Percentiles rank a stretch among this genome's conserved stretches.
These are phyloP conservation scores for Debaryomycetaceae sp. DNA, from an alignment of 1,139 yeast species.

Conservation along the genomic window DNA sequence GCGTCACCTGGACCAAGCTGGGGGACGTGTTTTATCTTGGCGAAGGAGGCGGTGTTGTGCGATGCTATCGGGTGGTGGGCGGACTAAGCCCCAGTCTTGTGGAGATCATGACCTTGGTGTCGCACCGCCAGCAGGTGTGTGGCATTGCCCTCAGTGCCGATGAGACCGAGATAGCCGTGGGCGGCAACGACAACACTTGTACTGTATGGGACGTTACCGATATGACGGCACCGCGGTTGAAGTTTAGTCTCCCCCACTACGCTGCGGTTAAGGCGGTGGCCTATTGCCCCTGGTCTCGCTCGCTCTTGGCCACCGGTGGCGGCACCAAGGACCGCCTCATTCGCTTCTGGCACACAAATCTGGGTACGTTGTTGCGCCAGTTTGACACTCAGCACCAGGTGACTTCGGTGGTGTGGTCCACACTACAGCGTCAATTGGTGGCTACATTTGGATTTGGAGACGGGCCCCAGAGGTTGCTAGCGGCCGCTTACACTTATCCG, in stretches of 20 bases:
- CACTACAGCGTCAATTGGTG: conserved; percentile 53
- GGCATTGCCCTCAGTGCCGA: conserved; percentile 55
- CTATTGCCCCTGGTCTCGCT: conserved; percentile 43
- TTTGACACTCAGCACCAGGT: conserved; percentile 65
- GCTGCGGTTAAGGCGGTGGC: conserved; percentile 44
- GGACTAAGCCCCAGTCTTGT: conserved; percentile 10
- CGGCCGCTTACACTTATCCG: conserved; percentile 67
- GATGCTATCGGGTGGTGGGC: conserved; percentile 31
- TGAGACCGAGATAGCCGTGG: conserved; percentile 54
- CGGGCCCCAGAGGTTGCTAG: conserved; percentile 37
- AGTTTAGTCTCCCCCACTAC: conserved; percentile 39
- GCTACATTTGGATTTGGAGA: conserved; percentile 82
- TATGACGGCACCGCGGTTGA: conserved; percentile 35
- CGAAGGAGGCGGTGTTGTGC: conserved; percentile 63
- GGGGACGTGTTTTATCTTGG: conserved; percentile 53
- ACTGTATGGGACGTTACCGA: conserved; percentile 59
- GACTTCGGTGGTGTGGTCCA: conserved; percentile 77
- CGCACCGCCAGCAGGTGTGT: conserved; percentile 66
- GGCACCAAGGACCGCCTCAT: conserved; percentile 43
- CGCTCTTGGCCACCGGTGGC: conserved; percentile 42
- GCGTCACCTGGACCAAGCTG: conserved; percentile 59
- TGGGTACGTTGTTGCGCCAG: conserved; percentile 64
- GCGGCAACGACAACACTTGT: conserved; percentile 71
- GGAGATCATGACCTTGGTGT: conserved; percentile 16
- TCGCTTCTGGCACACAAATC: conserved; percentile 76